Evolutionary conservation across 345 rosid species (phyloP), one percentile per base, ranked within the genome.

Genomic region (Syzygium aromaticum): DNA sequence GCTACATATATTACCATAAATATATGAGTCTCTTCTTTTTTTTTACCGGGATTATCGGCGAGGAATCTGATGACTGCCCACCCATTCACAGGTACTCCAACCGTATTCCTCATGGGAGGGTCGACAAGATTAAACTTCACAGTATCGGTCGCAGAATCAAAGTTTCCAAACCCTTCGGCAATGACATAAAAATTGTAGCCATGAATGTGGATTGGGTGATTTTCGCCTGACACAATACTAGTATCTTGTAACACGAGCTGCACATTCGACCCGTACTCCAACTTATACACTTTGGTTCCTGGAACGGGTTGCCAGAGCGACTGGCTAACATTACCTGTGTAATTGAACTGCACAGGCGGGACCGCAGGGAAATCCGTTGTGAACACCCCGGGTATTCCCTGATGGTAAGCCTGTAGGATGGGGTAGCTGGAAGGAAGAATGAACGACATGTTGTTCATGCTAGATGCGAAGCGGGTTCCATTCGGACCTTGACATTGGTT

Each of bases 21-120:
- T 61, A 25, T 23, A 54, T 63, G 21, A 38, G 64, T 28, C 86
- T 33, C 28, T 33, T 85, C n/a, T 7, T 25, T 17, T 8, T 8
- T 28, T 57, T 87, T 87, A 56, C 99, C 99, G 89, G 89, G 99
- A 91, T 96, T 97, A 86, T 96, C 96, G 0, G 98, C 98, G 2
- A 95, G 95, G 86, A 97, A 96, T 93, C 99, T 89, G 49, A 96
- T 95, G 64, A 95, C 99, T 4, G 98, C 91, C 99, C 99, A 97
- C 56, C 99, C 99, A 87, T 91, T 94, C 16, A 85, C 90, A 7
- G 98, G 98, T 59, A 97, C 98, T 25, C 91, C 94, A 73, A 90
- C 96, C 0, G 99, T 97, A 88, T 95, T 97, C 89, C 98, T 93
- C 67, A 93, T 89, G 6, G 99, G 99, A 17, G 99, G 99, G 92